Evolutionary conservation across 805 yeast genomes (phyloP), one percentile per base, ranked within the genome.

Genomic region (Suhomyces sp.): DNA sequence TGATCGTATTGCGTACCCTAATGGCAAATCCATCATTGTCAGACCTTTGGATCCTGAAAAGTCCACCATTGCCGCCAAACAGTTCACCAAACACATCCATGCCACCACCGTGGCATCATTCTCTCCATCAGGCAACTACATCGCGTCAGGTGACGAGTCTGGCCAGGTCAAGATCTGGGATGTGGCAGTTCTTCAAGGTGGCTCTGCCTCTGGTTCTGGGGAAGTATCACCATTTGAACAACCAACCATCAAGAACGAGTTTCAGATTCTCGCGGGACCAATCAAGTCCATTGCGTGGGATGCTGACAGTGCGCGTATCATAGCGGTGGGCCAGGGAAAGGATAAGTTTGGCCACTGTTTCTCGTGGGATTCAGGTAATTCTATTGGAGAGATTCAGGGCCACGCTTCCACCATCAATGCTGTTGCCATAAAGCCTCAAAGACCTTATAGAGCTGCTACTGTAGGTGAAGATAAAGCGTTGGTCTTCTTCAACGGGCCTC

Each of bases 351-450:
- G 98, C 5, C 96, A 84, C 48, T 88, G 95, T 44, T 87, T 91
- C 58, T 79, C 95, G 6, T 84, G 83, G 76, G 99, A 93, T 54
- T 76, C 95, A 1, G 98, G 98, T 42, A 93, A 93, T 61, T 79
- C 96, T n/a, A 80, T 93, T 28, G 99, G 98, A 36, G 98, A 93
- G 55, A 82, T 91, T 50, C 80, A 88, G 31, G 98, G 98, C 16
- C 98, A 93, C 56, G 74, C 91, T 12, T 81, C 87, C 17, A 77
- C 76, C 30, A 78, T 91, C 53, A 88, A 85, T 53, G 87, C 93
- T 0, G 95, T 88, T 14, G 78, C 83, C 38, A 82, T 91, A 46
- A 82, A 83, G 53, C 88, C 90, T 14, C 77, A 74, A 44, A 77
- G 98, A 60, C 98, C 98, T 7, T 87, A 84, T 66, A 71, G 96